Conservation (phyloP, 2,329 filamentous ascomycete species). For the Stemphylium lycopersici region DNA sequence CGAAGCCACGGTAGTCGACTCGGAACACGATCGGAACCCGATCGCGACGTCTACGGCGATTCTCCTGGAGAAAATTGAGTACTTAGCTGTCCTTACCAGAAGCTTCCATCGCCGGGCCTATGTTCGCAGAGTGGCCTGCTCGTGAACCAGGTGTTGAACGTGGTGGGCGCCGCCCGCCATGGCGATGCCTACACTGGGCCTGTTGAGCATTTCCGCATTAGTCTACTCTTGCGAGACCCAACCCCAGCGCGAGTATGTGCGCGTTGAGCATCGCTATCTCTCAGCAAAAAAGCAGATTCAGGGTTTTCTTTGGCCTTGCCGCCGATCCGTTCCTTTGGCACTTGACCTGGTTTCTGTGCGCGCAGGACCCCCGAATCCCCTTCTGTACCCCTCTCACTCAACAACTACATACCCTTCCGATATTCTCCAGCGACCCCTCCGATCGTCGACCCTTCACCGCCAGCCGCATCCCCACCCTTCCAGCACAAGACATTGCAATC, state of each 20-base stretch:
- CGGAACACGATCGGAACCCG: conserved; percentile 26
- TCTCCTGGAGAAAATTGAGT: background rate
- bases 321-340: conserved; percentile 13
- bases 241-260: conserved; percentile 13
- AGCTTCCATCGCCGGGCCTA: background rate
- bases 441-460: background rate
- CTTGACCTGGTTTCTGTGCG: background rate
- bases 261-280: conserved; percentile 30
- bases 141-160: background rate
- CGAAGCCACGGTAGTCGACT: conserved; percentile 18
- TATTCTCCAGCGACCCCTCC: background rate
- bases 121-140: background rate
- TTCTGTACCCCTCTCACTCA: conserved; percentile 1
- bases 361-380: background rate
- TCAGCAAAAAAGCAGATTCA: conserved; percentile 22
- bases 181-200: conserved; percentile 1
- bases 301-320: conserved; percentile 18
- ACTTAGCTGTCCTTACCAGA: background rate
- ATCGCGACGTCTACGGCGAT: conserved; percentile 1
- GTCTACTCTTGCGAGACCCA: conserved; percentile 27
- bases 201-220: conserved; percentile 35
- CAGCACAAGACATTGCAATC: background rate
- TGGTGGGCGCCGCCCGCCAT: conserved; percentile 10
- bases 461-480: conserved; percentile 6
- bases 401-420: background rate